phyloP scores from a whole-genome alignment of 2,329 filamentous ascomycete species.

The Beauveria bassiana region DNA sequence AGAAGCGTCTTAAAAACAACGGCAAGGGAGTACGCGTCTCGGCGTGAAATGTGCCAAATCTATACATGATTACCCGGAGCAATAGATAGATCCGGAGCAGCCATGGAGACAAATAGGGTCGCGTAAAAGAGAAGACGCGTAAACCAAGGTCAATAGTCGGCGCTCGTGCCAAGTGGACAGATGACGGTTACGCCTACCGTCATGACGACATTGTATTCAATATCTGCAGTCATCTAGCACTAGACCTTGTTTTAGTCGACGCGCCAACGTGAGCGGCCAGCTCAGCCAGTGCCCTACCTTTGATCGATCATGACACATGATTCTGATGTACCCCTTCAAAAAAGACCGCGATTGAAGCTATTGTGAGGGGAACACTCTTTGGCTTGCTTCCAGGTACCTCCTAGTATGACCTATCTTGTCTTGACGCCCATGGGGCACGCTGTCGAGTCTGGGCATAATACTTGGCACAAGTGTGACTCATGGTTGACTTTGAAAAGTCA shows the following conservation, averaged over 20 bases:
- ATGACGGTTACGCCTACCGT: conserved; percentile 12
- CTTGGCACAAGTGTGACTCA: conserved; percentile 22
- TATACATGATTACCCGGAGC: too few relatives aligned
- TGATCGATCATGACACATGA: conserved; percentile 10
- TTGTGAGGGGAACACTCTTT: conserved; percentile 5
- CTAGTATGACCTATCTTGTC: neutral
- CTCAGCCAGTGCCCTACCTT: neutral
- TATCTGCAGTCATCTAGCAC: neutral
- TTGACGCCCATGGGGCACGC: conserved; percentile 9
- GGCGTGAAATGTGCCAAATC: too few relatives aligned
- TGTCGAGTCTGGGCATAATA: conserved; percentile 19
- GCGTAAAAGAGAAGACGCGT: neutral
- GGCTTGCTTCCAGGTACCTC: neutral
- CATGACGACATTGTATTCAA: neutral
- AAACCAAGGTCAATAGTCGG: neutral
- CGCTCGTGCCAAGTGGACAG: conserved; percentile 9
- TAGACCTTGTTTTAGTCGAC: neutral
- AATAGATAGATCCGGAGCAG: too few relatives aligned
- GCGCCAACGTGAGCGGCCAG: too few relatives aligned
- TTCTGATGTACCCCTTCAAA: conserved; percentile 16
- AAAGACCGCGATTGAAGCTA: conserved; percentile 17
- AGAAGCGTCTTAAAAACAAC: conserved; percentile 15
- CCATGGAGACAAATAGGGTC: neutral
- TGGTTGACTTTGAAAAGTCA: conserved; percentile 19
- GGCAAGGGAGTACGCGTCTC: conserved; percentile 11